Evolutionary conservation across 306 rosid genomes (phyloP), one percentile per base, ranked within the genome.

Genomic region (Trichosanthes truncata): DNA sequence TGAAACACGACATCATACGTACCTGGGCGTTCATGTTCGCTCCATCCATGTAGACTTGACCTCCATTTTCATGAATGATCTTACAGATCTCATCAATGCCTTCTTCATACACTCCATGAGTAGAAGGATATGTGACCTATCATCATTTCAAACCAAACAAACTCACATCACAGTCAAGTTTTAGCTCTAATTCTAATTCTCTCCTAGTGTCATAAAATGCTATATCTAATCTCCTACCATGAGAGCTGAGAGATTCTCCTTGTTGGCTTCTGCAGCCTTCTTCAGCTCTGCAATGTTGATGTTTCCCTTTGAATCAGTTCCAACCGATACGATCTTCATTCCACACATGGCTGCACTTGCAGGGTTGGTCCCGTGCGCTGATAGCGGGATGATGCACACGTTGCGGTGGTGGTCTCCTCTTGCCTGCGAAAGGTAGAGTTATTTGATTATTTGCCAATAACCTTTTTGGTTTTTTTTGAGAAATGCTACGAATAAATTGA

Each of bases 301-400:
- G 87, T 96, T 96, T 82, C 99, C 99, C 86, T 96, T 89, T 65
- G 99, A 91, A 90, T 96, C 99, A 46, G 99, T 96, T 85, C 99
- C 99, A n/a, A 96, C 84, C 3, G 96, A 31, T 77, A 96, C 99
- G 75, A 96, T 96, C 84, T 93, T 91, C 99, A 96, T 96, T 81
- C 99, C 99, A 84, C 92, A 87, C 99, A 96, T 96, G 35, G 99
- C 99, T 81, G 99, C 99, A 82, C 99, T 96, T 55, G 99, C 99
- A 51, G 99, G 99, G 86, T 96, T 96, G 41, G 99, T 96, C 73
- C 99, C 99, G 78, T 96, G 99, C 41, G 99, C 99, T 7, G 99
- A 96, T 77, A 93, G 96, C 49, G 99, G 99, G 55, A 96, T 96
- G 11, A 96, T 93, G 89, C 99, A 96, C 83, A 96, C 98, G 67